phyloP scores from a whole-genome alignment of 1,139 yeast species.

The Candida smagusa region DNA sequence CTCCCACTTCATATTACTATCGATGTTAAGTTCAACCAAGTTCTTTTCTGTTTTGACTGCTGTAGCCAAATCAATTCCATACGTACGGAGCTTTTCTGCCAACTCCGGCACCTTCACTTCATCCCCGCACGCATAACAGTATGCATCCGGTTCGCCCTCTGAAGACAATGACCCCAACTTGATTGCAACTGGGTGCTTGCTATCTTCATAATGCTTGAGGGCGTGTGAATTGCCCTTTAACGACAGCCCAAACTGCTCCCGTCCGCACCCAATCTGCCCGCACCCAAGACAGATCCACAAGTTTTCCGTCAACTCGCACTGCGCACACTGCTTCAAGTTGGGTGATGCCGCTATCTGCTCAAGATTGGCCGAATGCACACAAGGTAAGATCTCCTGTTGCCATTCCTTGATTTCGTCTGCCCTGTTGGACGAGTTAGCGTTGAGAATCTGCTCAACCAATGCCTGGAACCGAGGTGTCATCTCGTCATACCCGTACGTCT shows the following conservation, averaged over 20 bases:
- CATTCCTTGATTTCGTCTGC: constrained; percentile 81
- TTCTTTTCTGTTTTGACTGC: constrained; percentile 75
- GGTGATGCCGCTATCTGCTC: constrained; percentile 26
- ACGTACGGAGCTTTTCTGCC: constrained; percentile 46
- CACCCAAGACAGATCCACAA: constrained; percentile 91
- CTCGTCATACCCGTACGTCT: constrained; percentile 16
- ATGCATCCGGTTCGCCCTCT: constrained; percentile 66
- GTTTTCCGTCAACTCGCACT: constrained; percentile 64
- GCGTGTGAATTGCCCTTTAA: constrained; percentile 93
- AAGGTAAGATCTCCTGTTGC: constrained; percentile 83
- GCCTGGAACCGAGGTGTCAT: constrained; percentile 21
- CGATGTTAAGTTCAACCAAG: constrained; percentile 83
- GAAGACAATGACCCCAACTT: constrained; percentile 85
- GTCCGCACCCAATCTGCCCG: constrained; percentile 88
- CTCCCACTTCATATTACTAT: constrained; percentile 92
- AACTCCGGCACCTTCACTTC: constrained; percentile 77
- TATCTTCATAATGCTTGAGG: constrained; percentile 55
- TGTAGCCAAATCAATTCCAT: constrained; percentile 64
- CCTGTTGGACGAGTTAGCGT: constrained; percentile 62
- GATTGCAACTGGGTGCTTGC: constrained; percentile 77
- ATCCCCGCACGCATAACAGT: constrained; percentile 85
- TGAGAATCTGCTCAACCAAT: constrained; percentile 49
- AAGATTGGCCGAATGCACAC: constrained; percentile 66
- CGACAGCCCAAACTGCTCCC: constrained; percentile 86
- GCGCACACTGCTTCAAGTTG: constrained; percentile 50